Conservation (phyloP, 306 rosid genomes). For the Sindora glabra region DNA sequence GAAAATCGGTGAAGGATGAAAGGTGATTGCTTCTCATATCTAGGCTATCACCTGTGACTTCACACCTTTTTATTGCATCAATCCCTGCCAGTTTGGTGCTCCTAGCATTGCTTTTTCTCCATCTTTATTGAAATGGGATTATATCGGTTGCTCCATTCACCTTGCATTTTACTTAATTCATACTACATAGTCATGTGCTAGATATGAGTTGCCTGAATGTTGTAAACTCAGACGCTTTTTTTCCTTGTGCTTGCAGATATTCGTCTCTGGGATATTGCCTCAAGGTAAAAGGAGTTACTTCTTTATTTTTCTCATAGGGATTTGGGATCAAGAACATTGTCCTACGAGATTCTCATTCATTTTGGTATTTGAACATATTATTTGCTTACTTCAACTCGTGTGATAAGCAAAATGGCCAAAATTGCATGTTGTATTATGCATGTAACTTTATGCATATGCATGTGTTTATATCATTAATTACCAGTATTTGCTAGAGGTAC, state of each 20-base stretch:
- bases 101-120: background rate
- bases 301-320: background rate
- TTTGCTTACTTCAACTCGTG: background rate
- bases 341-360: background rate
- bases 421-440: background rate
- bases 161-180: background rate
- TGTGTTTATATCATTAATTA: background rate
- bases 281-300: slow-evolving; percentile 43
- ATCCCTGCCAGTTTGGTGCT: background rate
- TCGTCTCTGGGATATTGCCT: slow-evolving; percentile 85
- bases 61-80: background rate
- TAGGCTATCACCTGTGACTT: background rate
- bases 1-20: background rate
- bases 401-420: background rate
- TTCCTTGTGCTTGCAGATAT: slow-evolving; percentile 54
- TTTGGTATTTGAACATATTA: background rate
- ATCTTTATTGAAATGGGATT: background rate
- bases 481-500: background rate
- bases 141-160: background rate
- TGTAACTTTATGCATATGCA: background rate
- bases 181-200: too few species aligned
- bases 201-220: background rate
- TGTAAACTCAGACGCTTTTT: background rate
- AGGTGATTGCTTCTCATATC: background rate
- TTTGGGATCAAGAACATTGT: background rate